Evolutionary conservation across 2,329 filamentous ascomycete species (phyloP).

Genomic region (Dactylonectria macrodidyma): DNA sequence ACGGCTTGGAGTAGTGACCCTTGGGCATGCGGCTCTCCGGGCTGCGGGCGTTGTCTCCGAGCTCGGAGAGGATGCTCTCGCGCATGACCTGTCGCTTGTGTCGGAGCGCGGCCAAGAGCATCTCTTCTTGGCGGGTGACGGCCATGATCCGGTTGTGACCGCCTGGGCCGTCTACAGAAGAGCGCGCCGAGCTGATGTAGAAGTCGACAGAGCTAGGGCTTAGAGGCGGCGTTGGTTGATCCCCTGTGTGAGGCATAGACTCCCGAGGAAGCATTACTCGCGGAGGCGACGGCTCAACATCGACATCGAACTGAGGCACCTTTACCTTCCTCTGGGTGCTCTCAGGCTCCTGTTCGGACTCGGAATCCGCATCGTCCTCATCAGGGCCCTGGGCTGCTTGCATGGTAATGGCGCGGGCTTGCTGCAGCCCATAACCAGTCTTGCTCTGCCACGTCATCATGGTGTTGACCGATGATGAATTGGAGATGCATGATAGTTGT

Average conservation of each 20-base stretch:
- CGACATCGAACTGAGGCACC: conserved; percentile 21
- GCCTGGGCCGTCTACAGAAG: conserved; percentile 53
- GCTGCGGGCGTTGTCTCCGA: conserved; percentile 52
- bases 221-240: conserved; percentile 65
- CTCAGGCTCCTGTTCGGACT: conserved; percentile 38
- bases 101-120: conserved; percentile 70
- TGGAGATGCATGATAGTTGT: conserved; percentile 55
- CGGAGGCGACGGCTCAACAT: conserved; percentile 35
- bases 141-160: conserved; percentile 66
- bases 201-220: conserved; percentile 68
- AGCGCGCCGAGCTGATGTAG: conserved; percentile 58
- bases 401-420: conserved; percentile 58
- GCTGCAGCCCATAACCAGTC: conserved; percentile 53
- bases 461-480: conserved; percentile 54
- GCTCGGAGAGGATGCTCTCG: conserved; percentile 61
- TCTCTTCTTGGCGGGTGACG: conserved; percentile 71
- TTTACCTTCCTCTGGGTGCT: conserved; percentile 32
- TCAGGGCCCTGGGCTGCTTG: conserved; percentile 49
- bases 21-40: conserved; percentile 32
- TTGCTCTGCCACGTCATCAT: conserved; percentile 52
- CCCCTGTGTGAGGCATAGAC: conserved; percentile 48
- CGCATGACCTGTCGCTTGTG: conserved; percentile 71
- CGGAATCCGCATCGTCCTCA: conserved; percentile 39
- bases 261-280: conserved; percentile 40
- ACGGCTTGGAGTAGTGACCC: conserved; percentile 48